phyloP scores from a whole-genome alignment of 78 protist species.

The Dictyostelium purpureum region DNA sequence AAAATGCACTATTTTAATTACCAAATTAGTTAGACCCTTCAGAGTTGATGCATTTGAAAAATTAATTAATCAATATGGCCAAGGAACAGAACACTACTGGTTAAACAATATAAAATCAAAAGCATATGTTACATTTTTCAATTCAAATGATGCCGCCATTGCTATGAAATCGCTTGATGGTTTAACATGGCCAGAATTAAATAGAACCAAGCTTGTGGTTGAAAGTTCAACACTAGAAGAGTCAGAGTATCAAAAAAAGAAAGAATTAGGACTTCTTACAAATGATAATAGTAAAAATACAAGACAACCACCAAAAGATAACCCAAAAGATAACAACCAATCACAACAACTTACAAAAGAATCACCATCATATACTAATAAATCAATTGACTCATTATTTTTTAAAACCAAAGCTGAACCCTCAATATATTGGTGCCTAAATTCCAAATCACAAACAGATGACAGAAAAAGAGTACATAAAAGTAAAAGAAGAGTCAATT shows the following conservation, averaged over 20 bases:
- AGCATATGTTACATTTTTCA: constrained; percentile 42
- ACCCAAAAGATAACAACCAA: no score
- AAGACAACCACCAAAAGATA: no score
- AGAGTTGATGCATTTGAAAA: neutral
- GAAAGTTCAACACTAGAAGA: constrained; percentile 12
- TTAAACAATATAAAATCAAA: constrained; percentile 37
- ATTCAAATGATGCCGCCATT: constrained; percentile 11
- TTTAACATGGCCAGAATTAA: constrained; percentile 45
- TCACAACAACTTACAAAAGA: no score
- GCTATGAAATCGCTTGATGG: constrained; percentile 4
- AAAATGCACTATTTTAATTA: neutral
- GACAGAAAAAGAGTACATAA: no score
- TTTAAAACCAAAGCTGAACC: no score
- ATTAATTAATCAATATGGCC: constrained; percentile 22
- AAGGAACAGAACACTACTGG: neutral
- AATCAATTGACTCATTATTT: no score
- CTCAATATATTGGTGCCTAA: no score
- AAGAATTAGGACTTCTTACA: constrained; percentile 7
- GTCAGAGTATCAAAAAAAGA: constrained; percentile 2
- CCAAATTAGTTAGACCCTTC: constrained; percentile 68
- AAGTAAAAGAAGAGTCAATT: no score
- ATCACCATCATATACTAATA: no score
- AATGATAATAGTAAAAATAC: no score
- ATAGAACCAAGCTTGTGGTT: constrained; percentile 3
- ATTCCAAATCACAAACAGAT: no score